Conservation (phyloP, 345 rosid species). For the Raphanus sativus region DNA sequence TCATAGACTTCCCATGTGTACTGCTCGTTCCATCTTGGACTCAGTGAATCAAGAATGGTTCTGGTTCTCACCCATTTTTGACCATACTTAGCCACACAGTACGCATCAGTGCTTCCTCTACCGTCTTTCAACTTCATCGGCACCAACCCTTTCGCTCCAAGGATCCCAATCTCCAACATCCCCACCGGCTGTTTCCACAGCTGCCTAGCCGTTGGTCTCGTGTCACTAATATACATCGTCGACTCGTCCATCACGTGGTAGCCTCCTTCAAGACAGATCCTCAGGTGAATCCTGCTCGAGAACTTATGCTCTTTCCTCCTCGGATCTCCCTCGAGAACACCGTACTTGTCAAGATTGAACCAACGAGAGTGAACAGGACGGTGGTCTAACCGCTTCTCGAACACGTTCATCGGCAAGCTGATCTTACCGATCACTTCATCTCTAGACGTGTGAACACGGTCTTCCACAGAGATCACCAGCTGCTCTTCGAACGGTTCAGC, state of each 20-base stretch:
- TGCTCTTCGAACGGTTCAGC: conserved; percentile 97
- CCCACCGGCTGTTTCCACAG: conserved; percentile 85
- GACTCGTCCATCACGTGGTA: conserved; percentile 95
- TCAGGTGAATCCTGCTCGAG: conserved; percentile 73
- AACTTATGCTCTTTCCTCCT: conserved; percentile 79
- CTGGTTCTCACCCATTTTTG: conserved; percentile 90
- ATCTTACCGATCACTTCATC: conserved; percentile 74
- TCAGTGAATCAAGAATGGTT: conserved; percentile 55
- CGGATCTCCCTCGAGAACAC: conserved; percentile 65
- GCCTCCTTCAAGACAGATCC: conserved; percentile 89
- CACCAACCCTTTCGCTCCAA: conserved; percentile 65
- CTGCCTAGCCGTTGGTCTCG: conserved; percentile 81
- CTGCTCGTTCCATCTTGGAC: conserved; percentile 81
- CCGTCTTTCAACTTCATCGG: conserved; percentile 82
- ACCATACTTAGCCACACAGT: conserved; percentile 79
- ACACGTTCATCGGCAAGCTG: conserved; percentile 47
- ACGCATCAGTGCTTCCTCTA: conserved; percentile 66
- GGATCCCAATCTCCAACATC: conserved; percentile 70
- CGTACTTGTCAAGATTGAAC: conserved; percentile 82
- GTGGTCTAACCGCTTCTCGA: conserved; percentile 87
- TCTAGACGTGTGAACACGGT: conserved; percentile 56
- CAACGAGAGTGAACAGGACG: conserved; percentile 78
- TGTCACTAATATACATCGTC: conserved; percentile 82
- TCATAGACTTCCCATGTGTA: conserved; percentile 92
- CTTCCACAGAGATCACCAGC: conserved; percentile 65